These are phyloP conservation scores for Thalassiosira ordinaria DNA, from an alignment of 352 stramenopile species.

Conservation along the genomic window DNA sequence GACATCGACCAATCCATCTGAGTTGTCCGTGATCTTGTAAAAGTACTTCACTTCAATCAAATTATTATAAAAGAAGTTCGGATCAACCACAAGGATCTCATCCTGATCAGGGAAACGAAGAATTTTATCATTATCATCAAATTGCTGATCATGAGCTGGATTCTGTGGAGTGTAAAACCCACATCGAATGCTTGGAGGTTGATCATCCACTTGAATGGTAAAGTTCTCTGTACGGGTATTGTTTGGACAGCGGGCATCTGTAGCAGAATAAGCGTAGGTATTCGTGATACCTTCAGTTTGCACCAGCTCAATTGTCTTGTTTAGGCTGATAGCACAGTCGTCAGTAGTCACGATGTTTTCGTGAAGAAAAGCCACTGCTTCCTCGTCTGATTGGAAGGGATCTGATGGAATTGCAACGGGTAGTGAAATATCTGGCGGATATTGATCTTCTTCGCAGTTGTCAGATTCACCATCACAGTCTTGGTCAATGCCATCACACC, in stretches of 20 bases:
- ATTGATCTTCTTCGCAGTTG: background rate
- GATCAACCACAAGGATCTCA: conserved; percentile 2
- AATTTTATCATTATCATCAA: background rate
- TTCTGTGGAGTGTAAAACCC: conserved; percentile 6
- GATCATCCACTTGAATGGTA: conserved; percentile 7
- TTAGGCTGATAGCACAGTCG: conserved; percentile 3
- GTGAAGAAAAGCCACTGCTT: conserved; percentile 2
- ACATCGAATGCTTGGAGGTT: background rate
- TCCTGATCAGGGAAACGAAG: conserved; percentile 3
- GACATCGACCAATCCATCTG: background rate
- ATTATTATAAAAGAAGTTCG: background rate
- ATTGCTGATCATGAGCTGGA: background rate
- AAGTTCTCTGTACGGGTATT: background rate
- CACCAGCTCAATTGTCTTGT: background rate
- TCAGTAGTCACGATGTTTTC: conserved; percentile 6
- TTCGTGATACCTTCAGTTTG: background rate
- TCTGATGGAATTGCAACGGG: background rate
- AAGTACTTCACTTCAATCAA: background rate
- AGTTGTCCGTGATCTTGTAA: conserved; percentile 5
- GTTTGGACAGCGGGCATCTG: too few species aligned
- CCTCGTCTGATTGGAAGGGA: background rate
- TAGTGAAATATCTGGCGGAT: background rate
- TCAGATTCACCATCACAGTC: conserved; percentile 1
- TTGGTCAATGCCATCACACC: conserved; percentile 17
- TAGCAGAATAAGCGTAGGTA: background rate